Evolutionary conservation across 2,329 filamentous ascomycete genomes (phyloP), one percentile per base, ranked within the genome.

Genomic region (Didymella segeticola): DNA sequence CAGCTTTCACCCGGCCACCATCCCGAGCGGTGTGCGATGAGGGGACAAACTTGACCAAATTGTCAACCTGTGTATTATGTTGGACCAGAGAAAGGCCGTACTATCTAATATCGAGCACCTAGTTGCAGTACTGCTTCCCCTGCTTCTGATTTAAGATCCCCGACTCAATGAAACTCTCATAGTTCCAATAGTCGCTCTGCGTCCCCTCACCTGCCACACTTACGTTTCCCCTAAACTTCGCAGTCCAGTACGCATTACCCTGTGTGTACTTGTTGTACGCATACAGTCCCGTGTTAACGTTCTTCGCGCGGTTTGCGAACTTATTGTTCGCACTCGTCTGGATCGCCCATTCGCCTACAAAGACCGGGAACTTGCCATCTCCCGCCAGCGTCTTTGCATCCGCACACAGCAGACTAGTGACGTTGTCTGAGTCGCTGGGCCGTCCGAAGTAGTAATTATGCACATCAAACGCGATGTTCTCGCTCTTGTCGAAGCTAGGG

Each of bases 311-410:
- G 19, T 58, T 61, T 2, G 57, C 63, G 19, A 74, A 58, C 8
- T 59, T 65, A 57, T 76, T 77, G 45, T 74, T 69, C 22, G 63
- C 61, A 20, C 61, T 52, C 3, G 66, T 65, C 59, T 76, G 68
- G 14, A 75, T 61, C 3, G 64, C 60, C 70, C 71, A 75, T 53
- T 75, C 72, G 23, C 73, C 73, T 9, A 75, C 62, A 41, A 75
- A 74, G 5, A 66, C 57, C 2, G 65, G 62, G 29, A 64, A 63
- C 36, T 62, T 61, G 11, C 31, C 43, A 6, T 59, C 47, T 5
- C 54, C 57, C 14, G 53, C 55, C 5, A 61, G 33, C 17, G 23
- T 47, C 26, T 57, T 47, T 2, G 61, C 62, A 12, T 67, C 57
- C n/a, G 55, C 53, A 15, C 57, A 63, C n/a, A 66, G 50, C 9